Evolutionary conservation across 2,329 filamentous ascomycete species (phyloP).

Genomic region (Hypoxylon sp.): DNA sequence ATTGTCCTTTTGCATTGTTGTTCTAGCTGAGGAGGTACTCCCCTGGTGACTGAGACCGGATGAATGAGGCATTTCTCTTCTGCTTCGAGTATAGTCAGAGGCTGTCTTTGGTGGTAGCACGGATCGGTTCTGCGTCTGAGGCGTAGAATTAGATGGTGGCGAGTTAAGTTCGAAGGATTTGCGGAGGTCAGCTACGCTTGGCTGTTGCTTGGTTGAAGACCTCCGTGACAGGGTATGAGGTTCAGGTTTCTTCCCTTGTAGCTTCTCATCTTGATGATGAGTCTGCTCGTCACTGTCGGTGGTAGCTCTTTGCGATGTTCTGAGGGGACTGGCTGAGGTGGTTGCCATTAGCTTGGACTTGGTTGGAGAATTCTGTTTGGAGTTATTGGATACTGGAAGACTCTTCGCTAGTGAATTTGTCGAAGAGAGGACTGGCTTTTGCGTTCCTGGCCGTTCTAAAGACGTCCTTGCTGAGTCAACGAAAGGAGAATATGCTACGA

Average conservation of each 20-base stretch:
- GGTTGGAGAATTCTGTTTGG: constrained; percentile 18
- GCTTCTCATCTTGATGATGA: not conserved
- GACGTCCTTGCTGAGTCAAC: constrained; percentile 8
- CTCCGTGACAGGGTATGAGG: not conserved
- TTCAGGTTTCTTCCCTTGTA: not conserved
- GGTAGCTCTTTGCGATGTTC: not conserved
- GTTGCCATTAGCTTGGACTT: constrained; percentile 18
- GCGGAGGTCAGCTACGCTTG: constrained; percentile 49
- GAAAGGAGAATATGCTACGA: constrained; percentile 28
- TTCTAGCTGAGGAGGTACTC: constrained; percentile 1
- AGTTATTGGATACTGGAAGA: constrained; percentile 18
- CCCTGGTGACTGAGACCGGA: constrained; percentile 1
- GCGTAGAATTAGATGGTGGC: not conserved
- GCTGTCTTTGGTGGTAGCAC: constrained; percentile 7
- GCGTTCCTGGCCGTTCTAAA: constrained; percentile 6
- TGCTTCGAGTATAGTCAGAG: not conserved
- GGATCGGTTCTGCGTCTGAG: constrained; percentile 2
- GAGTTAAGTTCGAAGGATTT: constrained; percentile 45
- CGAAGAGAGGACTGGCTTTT: constrained; percentile 1
- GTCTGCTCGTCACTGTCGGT: not conserved
- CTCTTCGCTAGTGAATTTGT: constrained; percentile 10
- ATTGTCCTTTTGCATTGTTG: not conserved
- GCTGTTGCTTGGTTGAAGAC: constrained; percentile 25
- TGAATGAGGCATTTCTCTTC: constrained; percentile 8
- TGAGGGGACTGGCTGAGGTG: constrained; percentile 6